Percentiles rank a stretch among this genome's conserved stretches.
Conservation (phyloP, 345 rosid genomes). For the Brassica rapa region DNA sequence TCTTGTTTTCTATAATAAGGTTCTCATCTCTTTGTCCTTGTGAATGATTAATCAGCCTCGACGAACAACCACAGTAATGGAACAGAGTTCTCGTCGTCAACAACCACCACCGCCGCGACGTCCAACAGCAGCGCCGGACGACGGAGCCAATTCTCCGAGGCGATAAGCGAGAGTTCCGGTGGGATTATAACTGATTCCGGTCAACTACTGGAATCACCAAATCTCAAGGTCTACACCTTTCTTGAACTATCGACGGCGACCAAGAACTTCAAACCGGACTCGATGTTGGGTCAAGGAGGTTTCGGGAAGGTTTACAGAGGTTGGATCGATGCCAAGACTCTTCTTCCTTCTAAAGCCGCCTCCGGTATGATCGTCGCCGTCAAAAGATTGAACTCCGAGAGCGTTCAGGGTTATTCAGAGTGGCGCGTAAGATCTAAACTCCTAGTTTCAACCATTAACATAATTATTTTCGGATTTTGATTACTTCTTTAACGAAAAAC, state of each 20-base stretch:
- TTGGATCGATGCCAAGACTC: constrained; percentile 66
- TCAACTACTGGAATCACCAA: constrained; percentile 40
- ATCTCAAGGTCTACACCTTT: constrained; percentile 58
- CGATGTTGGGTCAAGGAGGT: constrained; percentile 78
- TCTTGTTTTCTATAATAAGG: not conserved
- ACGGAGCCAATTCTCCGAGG: constrained; percentile 51
- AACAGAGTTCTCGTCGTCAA: constrained; percentile 36
- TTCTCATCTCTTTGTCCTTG: not conserved
- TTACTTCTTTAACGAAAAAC: constrained; percentile 12
- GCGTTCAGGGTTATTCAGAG: constrained; percentile 69
- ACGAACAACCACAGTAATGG: constrained; percentile 38
- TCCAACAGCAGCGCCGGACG: constrained; percentile 44
- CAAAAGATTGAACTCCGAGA: constrained; percentile 67
- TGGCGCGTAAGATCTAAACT: constrained; percentile 63
- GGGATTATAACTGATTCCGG: constrained; percentile 33
- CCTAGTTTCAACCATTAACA: not conserved
- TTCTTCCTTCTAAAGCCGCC: constrained; percentile 58
- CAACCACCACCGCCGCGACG: constrained; percentile 31
- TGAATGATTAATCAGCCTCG: constrained; percentile 10
- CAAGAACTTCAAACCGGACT: constrained; percentile 60
- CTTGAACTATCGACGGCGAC: constrained; percentile 65
- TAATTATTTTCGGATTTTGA: not conserved
- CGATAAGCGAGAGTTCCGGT: constrained; percentile 44
- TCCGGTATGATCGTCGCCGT: constrained; percentile 70
- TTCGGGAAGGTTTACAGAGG: constrained; percentile 87